Percentiles rank a stretch among this genome's conserved stretches.
Evolutionary conservation across 768 basidiomycete genomes (phyloP).

Genomic region (Naganishia randhawae): DNA sequence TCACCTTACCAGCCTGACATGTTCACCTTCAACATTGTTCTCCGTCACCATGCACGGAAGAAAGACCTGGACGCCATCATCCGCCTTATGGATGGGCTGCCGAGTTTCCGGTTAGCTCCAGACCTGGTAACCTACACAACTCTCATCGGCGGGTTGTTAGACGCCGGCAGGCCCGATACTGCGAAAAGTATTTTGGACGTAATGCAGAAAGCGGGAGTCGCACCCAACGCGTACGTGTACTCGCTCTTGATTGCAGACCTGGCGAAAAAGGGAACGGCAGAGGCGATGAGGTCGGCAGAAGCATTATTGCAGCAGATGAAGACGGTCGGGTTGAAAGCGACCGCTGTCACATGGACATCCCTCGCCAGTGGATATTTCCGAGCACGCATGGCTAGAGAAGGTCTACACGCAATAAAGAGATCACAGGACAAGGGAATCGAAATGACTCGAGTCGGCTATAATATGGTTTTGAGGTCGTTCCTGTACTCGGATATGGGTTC

Average conservation of each 20-base stretch:
- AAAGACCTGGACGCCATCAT: constrained; percentile 65
- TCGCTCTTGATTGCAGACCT: constrained; percentile 75
- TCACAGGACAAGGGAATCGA: constrained; percentile 61
- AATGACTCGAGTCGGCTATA: constrained; percentile 66
- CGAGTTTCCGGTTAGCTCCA: constrained; percentile 60
- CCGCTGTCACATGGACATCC: constrained; percentile 77
- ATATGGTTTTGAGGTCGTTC: constrained; percentile 69
- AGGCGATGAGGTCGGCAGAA: constrained; percentile 62
- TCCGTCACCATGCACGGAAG: constrained; percentile 64
- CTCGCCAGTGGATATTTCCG: constrained; percentile 71
- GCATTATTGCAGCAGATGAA: constrained; percentile 73
- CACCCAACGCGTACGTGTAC: constrained; percentile 71
- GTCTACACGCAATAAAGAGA: constrained; percentile 53
- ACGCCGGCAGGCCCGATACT: constrained; percentile 65
- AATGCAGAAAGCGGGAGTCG: constrained; percentile 71
- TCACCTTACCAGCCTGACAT: constrained; percentile 62
- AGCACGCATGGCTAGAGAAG: constrained; percentile 52
- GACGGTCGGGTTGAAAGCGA: constrained; percentile 56
- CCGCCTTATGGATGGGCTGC: constrained; percentile 41
- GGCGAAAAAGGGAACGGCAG: constrained; percentile 59
- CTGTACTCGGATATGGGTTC: constrained; percentile 61
- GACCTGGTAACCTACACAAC: constrained; percentile 86
- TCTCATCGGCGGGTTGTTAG: constrained; percentile 71
- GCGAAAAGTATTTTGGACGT: constrained; percentile 62
- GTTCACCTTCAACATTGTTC: constrained; percentile 74